phyloP scores from a whole-genome alignment of 208 protist genomes.

The Acanthamoeba quina region DNA sequence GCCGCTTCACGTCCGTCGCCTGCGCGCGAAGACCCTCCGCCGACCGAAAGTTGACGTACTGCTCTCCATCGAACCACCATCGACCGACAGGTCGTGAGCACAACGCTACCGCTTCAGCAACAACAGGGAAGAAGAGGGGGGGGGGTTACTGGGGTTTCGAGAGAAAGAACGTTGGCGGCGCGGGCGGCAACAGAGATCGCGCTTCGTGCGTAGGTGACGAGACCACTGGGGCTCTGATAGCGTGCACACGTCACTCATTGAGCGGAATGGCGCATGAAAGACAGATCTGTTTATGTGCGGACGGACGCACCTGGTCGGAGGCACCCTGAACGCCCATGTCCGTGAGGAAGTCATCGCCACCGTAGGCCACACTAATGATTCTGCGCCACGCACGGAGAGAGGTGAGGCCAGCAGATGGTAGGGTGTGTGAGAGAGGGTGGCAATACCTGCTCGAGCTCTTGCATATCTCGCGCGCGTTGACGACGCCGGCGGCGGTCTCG shows the following conservation, averaged over 20 bases:
- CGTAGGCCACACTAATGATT: conserved; percentile 62
- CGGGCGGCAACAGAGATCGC: conserved; percentile 48
- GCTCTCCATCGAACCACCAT: background rate
- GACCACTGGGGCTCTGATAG: background rate
- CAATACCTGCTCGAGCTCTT: background rate
- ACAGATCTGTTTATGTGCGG: background rate
- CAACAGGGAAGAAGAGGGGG: too few relatives aligned
- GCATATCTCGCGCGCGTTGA: conserved; percentile 64
- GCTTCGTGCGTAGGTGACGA: conserved; percentile 35
- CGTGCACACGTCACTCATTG: background rate
- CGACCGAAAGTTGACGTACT: conserved; percentile 69
- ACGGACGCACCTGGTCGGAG: conserved; percentile 15
- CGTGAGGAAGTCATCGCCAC: conserved; percentile 70
- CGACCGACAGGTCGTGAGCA: background rate
- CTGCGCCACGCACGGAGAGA: too few relatives aligned
- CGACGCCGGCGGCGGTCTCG: conserved; percentile 56
- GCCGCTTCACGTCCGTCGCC: background rate
- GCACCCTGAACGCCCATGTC: conserved; percentile 72
- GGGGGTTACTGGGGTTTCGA: conserved; percentile 32
- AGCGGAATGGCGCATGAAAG: background rate
- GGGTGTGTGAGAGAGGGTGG: too few relatives aligned
- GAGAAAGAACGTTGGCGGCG: conserved; percentile 41
- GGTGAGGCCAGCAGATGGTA: too few relatives aligned
- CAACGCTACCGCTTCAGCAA: too few relatives aligned
- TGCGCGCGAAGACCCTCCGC: conserved; percentile 3